Evolutionary conservation across 2,329 filamentous ascomycete species (phyloP), one percentile per base, ranked within the genome.

Genomic region (Fusarium sp.): DNA sequence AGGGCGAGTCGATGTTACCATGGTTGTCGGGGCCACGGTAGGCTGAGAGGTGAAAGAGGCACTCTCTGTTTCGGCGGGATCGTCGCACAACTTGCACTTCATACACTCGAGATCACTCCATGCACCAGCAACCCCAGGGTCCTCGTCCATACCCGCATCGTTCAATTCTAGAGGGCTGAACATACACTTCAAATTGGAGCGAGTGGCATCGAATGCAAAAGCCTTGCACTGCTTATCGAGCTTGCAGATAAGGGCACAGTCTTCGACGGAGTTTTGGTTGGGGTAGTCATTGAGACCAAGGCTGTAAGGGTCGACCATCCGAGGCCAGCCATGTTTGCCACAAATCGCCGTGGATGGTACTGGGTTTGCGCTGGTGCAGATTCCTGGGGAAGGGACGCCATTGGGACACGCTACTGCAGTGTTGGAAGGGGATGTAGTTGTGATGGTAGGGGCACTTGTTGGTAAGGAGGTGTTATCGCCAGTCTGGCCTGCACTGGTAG

Each of bases 201-300:
- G 39, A 5, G 32, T 54, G 1, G 41, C 40, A 5, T 64, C 62
- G 13, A 64, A 67, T 6, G 51, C 62, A 52, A 70, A 70, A 6
- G 66, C 66, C 13, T 54, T 37, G 46, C 66, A 70, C 5, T 33
- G n/a, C 0, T 13, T 23, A 8, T 70, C 51, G 2, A 46, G 51
- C 14, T 64, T 59, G 22, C 67, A 70, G 22, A 70, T 64, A 9
- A 69, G 23, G 25, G 67, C 67, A 14, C 67, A 70, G 15, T 70
- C 67, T 48, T 67, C 66, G 6, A 59, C 40, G 6, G 57, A 47
- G 17, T 56, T 22, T 20, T 70, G 67, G 3, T 55, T 40, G 3
- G 54, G 63, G 6, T 35, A 54, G 13, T 46, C 54, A 1, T 56
- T 4, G 0, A 52, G 19, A 15, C 27, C 25, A 2, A 39, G 35